Evolutionary conservation across 2,329 filamentous ascomycete species (phyloP).

Genomic region (Phyllosticta citrichinensis): DNA sequence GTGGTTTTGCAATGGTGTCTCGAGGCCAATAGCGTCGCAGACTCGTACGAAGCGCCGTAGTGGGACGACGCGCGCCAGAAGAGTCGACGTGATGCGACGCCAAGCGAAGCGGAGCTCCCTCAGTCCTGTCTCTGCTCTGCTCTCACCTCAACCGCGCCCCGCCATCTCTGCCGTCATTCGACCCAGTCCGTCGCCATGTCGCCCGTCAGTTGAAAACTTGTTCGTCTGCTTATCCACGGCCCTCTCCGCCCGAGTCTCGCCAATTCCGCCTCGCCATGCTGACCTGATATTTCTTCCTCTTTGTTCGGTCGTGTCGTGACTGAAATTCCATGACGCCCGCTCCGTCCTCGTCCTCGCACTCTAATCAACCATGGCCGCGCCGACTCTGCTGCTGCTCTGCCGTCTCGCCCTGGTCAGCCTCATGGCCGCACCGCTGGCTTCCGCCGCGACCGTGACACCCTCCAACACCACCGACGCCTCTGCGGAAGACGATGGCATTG

Average conservation of each 20-base stretch:
- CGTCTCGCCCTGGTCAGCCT: background rate
- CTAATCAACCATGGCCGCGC: background rate
- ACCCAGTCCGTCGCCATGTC: background rate
- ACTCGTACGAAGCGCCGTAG: background rate
- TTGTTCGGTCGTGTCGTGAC: background rate
- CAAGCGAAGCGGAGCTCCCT: background rate
- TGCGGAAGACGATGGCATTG: background rate
- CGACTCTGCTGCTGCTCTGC: background rate
- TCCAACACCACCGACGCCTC: constrained; percentile 5
- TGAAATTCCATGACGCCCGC: background rate
- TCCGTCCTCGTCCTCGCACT: background rate
- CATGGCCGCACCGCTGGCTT: too few species aligned
- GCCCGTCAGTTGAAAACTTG: background rate
- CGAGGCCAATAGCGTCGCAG: background rate
- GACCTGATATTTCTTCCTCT: background rate
- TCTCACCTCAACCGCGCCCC: background rate
- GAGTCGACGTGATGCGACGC: background rate
- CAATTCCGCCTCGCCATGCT: background rate
- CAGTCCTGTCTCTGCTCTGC: too few species aligned
- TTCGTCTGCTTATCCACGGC: background rate
- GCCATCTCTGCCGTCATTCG: background rate
- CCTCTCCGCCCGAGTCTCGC: background rate
- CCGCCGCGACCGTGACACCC: constrained; percentile 6
- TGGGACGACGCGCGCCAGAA: background rate
- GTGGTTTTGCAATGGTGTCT: background rate